Conservation (phyloP, 208 protist species). For the Zelonia costaricensis region DNA sequence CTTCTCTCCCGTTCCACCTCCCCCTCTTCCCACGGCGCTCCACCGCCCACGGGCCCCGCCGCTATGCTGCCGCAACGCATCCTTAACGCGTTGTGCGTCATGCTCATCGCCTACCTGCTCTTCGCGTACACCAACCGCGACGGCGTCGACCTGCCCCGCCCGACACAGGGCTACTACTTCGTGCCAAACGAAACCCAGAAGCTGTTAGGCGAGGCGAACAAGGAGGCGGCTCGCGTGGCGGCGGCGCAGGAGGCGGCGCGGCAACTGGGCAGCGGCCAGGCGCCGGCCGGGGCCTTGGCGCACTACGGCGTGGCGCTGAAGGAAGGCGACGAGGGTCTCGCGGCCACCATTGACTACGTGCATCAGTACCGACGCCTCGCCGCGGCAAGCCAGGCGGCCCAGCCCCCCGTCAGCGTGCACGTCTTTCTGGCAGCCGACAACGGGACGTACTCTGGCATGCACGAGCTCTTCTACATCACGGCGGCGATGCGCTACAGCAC, state of each 20-base stretch:
- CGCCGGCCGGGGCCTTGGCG: conserved; percentile 3
- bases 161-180: conserved; percentile 20
- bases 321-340: conserved; percentile 28
- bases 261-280: conserved; percentile 4
- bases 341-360: conserved; percentile 25
- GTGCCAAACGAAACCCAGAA: conserved; percentile 31
- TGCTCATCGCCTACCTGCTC: conserved; percentile 27
- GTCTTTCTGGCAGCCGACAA: conserved; percentile 65
- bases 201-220: conserved; percentile 27
- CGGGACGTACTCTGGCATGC: conserved; percentile 53
- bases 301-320: conserved; percentile 28
- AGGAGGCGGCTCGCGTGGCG: conserved; percentile 26
- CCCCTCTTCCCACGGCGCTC: neutral
- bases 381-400: neutral
- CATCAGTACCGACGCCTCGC: conserved; percentile 21
- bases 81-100: conserved; percentile 7
- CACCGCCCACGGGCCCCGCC: neutral
- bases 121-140: conserved; percentile 22
- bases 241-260: conserved; percentile 6
- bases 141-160: conserved; percentile 17
- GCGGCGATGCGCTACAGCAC: conserved; percentile 46
- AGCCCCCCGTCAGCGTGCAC: conserved; percentile 29
- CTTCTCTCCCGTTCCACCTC: neutral
- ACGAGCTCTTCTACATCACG: conserved; percentile 52
- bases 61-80: conserved; percentile 15